Percentiles rank a stretch among this genome's conserved stretches.
phyloP scores from a whole-genome alignment of 495 filamentous ascomycete species.

The Tirmania nivea region DNA sequence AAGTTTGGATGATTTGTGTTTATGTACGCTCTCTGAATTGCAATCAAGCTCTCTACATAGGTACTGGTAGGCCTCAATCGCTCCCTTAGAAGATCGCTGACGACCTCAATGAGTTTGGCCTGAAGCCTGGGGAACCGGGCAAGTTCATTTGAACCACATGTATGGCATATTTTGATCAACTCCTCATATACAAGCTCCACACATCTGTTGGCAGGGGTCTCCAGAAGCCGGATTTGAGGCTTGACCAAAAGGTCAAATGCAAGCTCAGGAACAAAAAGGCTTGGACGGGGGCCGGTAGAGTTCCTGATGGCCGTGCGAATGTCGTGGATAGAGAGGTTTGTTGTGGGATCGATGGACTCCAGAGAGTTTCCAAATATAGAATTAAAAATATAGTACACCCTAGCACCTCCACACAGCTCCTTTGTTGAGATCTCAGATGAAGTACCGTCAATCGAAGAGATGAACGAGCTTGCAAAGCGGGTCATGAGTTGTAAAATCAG shows the following conservation, averaged over 20 bases:
- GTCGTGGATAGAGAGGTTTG: conserved; percentile 84
- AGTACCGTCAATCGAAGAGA: conserved; percentile 95
- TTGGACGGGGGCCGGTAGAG: conserved; percentile 87
- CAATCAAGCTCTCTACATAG: conserved; percentile 90
- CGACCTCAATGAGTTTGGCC: conserved; percentile 92
- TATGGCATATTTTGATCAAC: conserved; percentile 97
- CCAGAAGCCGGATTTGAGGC: conserved; percentile 91
- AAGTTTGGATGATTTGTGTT: conserved; percentile 99
- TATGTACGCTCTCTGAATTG: conserved; percentile 95
- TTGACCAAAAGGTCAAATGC: conserved; percentile 96
- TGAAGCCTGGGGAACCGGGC: conserved; percentile 81
- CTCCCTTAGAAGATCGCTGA: conserved; percentile 88
- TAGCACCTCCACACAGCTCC: conserved; percentile 85
- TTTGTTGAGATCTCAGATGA: conserved; percentile 97
- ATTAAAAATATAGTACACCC: conserved; percentile 99
- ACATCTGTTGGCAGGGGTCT: conserved; percentile 86
- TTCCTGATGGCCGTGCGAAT: conserved; percentile 97
- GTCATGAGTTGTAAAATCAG: conserved; percentile 96
- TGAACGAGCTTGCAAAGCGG: conserved; percentile 90
- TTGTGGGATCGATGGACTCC: conserved; percentile 86
- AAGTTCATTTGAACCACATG: conserved; percentile 86
- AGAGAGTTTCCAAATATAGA: conserved; percentile 95
- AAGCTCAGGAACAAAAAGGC: conserved; percentile 89
- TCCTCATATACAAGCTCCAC: conserved; percentile 98
- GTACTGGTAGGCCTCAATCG: conserved; percentile 64